Evolutionary conservation across 2,329 filamentous ascomycete genomes (phyloP).

Genomic region (Emmonsiellopsis sp.): DNA sequence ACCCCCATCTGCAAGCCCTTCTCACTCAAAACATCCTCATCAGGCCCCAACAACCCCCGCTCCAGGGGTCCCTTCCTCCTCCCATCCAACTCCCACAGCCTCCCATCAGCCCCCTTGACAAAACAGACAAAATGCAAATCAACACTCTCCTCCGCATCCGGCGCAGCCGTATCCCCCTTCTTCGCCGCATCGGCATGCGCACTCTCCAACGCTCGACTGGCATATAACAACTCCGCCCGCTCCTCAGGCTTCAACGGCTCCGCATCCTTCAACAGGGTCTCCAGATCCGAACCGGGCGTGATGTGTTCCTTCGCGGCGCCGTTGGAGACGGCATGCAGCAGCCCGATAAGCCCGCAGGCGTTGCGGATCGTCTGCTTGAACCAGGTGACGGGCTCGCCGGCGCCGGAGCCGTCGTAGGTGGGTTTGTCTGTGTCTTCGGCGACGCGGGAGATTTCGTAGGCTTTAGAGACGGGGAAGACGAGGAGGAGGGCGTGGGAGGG

Average conservation of each 20-base stretch:
- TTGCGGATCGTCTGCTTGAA: slow-evolving; percentile 93
- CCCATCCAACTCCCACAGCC: slow-evolving; percentile 76
- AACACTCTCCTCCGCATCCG: slow-evolving; percentile 68
- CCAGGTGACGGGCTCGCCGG: slow-evolving; percentile 73
- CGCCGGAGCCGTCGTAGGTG: slow-evolving; percentile 61
- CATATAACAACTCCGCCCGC: slow-evolving; percentile 67
- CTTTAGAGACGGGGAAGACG: slow-evolving; percentile 75
- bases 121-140: slow-evolving; percentile 96
- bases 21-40: slow-evolving; percentile 66
- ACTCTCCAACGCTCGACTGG: slow-evolving; percentile 62
- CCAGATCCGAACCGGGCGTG: slow-evolving; percentile 37
- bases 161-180: slow-evolving; percentile 69
- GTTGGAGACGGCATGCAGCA: slow-evolving; percentile 76
- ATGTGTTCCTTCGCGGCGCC: slow-evolving; percentile 59
- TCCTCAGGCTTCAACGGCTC: slow-evolving; percentile 57
- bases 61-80: slow-evolving; percentile 63
- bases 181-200: slow-evolving; percentile 72
- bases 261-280: slow-evolving; percentile 58
- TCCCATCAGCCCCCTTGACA: slow-evolving; percentile 63
- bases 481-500: slow-evolving; percentile 82
- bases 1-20: slow-evolving; percentile 66
- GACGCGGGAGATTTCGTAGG: slow-evolving; percentile 68
- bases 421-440: slow-evolving; percentile 58
- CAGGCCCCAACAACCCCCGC: slow-evolving; percentile 48
- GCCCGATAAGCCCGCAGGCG: slow-evolving; percentile 81